Base-by-base conservation (phyloP, 768 basidiomycete genomes). In the Trametes elegans region DNA sequence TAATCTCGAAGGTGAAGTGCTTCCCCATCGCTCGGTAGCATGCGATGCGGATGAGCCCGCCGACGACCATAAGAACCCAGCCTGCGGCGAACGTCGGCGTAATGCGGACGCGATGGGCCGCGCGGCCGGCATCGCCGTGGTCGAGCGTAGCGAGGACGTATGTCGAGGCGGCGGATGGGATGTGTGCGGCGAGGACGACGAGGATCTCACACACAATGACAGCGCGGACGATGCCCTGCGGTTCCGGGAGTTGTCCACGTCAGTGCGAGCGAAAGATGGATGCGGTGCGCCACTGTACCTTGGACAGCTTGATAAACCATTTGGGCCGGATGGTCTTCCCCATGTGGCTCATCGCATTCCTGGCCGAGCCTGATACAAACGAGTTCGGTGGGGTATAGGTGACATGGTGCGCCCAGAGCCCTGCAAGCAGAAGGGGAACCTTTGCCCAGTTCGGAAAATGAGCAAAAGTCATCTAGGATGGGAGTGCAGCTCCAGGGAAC, bases 1-100 rank as follows among this genome's bases (percentile, higher is more conserved):
- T 49, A n/a, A 70, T 49, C 38, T 67, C 59, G 60, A 63, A 66
- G 16, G 68, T 70, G 63, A 69, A 70, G 55, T 57, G 44, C 8
- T 53, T 50, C 11, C 68, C 69, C 16, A 70, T 56, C 10, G 36
- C 43, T 43, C 64, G 66, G 55, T 62, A 67, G 60, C 66, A 66
- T 6, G 41, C 43, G 3, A 53, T 11, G 29, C 63, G 58, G 23
- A 60, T 16, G 13, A 53, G 21, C 1, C 43, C 54, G 21, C 64
- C 66, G 6, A 14, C 26, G 14, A 55, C 48, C 2, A 58, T 28
- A 3, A 65, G 41, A 5, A 41, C 9, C 44, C 52, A 58, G 4
- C 63, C 63, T 2, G 57, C 9, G 8, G 58, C 13, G 49, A 64
- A 64, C 4, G 35, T 21, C 7, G 58, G 51, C 6, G 58, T 52